A percentile compares a stretch with the other conserved stretches of the same genome.
Conservation (phyloP, 352 stramenopile genomes). For the Globisporangium perplexum region DNA sequence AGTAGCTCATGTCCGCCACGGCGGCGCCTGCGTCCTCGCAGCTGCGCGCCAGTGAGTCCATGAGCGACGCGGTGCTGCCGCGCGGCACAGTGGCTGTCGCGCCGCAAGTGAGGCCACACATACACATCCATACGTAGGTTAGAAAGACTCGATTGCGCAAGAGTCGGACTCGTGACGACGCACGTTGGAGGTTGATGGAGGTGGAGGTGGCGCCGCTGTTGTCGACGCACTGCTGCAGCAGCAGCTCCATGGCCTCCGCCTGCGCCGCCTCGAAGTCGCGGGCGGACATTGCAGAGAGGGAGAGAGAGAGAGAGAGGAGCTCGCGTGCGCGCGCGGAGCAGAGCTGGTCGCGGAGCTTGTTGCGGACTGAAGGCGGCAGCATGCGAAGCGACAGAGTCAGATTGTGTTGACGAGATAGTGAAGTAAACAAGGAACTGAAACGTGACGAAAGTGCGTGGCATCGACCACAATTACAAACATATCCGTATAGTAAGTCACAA, state of each 20-base stretch:
- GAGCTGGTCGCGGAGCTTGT: not conserved
- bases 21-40: conserved; percentile 57
- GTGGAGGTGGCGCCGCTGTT: not conserved
- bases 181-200: conserved; percentile 8
- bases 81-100: not conserved
- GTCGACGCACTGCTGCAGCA: conserved; percentile 47
- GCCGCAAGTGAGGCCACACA: not conserved
- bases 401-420: not conserved
- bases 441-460: not conserved
- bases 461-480: too few relatives aligned
- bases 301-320: not conserved
- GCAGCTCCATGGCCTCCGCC: conserved; percentile 44
- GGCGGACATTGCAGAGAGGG: conserved; percentile 1
- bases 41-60: conserved; percentile 58
- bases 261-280: conserved; percentile 43
- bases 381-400: conserved; percentile 1
- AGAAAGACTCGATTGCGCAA: not conserved
- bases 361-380: not conserved
- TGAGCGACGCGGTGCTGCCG: conserved; percentile 30
- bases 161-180: not conserved
- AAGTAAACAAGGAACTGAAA: not conserved
- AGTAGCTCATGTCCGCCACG: conserved; percentile 42
- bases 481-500: too few relatives aligned
- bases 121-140: too few relatives aligned
- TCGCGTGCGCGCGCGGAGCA: not conserved